Evolutionary conservation across 805 yeast species (phyloP).

Genomic region (Kluyveromyces starmeri): DNA sequence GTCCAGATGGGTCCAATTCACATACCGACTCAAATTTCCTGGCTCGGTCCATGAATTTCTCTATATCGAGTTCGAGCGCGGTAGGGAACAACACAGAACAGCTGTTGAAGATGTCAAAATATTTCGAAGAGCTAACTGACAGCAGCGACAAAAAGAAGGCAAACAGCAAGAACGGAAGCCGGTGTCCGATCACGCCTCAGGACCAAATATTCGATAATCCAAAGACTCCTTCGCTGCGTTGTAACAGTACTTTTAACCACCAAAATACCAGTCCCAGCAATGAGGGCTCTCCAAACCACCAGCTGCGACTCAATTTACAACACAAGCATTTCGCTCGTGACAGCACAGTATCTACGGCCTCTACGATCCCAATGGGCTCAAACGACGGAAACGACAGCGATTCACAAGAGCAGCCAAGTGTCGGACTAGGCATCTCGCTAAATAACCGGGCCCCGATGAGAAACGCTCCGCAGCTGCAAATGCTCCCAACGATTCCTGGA

Average conservation of each 20-base stretch:
- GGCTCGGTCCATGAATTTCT: background rate
- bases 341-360: slow-evolving; percentile 24
- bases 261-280: background rate
- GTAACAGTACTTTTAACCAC: background rate
- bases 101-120: slow-evolving; percentile 7
- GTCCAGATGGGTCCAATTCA: background rate
- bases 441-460: slow-evolving; percentile 4
- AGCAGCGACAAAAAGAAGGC: background rate
- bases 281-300: slow-evolving; percentile 8
- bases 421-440: slow-evolving; percentile 1
- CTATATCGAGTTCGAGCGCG: slow-evolving; percentile 1
- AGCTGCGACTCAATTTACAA: too few relatives aligned
- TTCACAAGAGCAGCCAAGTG: background rate
- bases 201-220: slow-evolving; percentile 5
- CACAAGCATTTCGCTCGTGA: slow-evolving; percentile 19
- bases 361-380: slow-evolving; percentile 23
- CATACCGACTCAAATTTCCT: background rate
- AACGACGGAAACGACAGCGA: slow-evolving; percentile 15
- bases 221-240: background rate
- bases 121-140: slow-evolving; percentile 5
- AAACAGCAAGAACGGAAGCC: background rate
- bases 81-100: slow-evolving; percentile 1
- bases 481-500: slow-evolving; percentile 25
- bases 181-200: slow-evolving; percentile 10
- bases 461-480: slow-evolving; percentile 14